Base-by-base conservation (phyloP, 257 asterid species). In the Salvia miltiorrhiza region DNA sequence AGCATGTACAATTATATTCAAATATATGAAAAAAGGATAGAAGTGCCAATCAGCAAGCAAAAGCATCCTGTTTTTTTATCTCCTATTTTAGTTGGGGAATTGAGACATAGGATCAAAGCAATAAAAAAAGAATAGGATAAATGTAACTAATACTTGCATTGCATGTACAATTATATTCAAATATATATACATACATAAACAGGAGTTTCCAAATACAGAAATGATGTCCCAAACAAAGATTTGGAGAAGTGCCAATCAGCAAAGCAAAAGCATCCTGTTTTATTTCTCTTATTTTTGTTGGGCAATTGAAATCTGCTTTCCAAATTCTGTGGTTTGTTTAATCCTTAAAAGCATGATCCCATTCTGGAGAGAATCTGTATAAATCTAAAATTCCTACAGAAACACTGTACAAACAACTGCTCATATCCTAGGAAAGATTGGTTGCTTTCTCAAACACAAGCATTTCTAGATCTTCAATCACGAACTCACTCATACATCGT, bases 361-460 rank as follows among this genome's bases (percentile, higher is more conserved):
- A 24, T 32, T 37, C 20, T 50, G 6, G 13, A 7, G 7, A 19
- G 40, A 41, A 54, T 24, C 65, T 37, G 24, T 20, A 35, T 8
- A 45, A 39, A 56, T 57, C 59, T 70, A 56, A 23, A 70, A 39
- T 45, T 56, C 65, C 70, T 56, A 53, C 70, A 48, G 64, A 40
- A 57, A 63, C 80, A 73, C 83, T 81, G 75, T 75, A 81, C 84
- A 79, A 11, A 66, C 76, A 74, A 14, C 68, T 19, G 72, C 48
- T 32, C 35, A 67, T 20, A 74, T 50, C 60, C 69, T 13, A 40
- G 7, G 57, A 76, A 6, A 12, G 32, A 35, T 39, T 67, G 7
- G 40, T 14, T 10, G 9, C 50, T 40, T 63, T 17, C 32, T 11
- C 61, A 12, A 17, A 11, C 78, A 44, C 53, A 54, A 33, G 30